phyloP scores from a whole-genome alignment of 2,329 filamentous ascomycete species.

The Paramyrothecium sp. region DNA sequence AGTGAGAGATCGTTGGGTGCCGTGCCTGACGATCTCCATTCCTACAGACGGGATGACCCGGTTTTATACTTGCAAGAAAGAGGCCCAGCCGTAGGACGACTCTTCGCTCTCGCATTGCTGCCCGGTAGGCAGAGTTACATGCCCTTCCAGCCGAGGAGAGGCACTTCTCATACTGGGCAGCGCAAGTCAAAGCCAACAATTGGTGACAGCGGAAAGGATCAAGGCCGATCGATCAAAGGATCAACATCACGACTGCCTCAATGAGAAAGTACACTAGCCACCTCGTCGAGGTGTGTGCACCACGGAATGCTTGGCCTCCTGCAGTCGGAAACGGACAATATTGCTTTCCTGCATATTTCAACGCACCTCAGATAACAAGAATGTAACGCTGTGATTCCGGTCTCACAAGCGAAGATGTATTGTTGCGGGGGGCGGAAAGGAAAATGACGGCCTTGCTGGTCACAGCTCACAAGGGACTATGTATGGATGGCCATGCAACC shows the following conservation, averaged over 20 bases:
- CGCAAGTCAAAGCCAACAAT: neutral
- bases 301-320: neutral
- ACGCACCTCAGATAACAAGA: neutral
- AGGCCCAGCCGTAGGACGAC: neutral
- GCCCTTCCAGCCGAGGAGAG: neutral
- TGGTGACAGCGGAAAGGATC: neutral
- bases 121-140: neutral
- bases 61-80: neutral
- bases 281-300: neutral
- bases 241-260: neutral
- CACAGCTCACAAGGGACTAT: neutral
- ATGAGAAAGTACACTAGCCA: neutral
- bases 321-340: neutral
- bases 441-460: neutral
- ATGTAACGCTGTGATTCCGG: neutral
- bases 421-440: neutral
- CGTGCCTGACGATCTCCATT: neutral
- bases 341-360: neutral
- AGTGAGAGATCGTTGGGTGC: neutral
- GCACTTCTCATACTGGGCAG: neutral
- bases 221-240: neutral
- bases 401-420: neutral
- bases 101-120: neutral
- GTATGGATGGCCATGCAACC: neutral
- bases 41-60: neutral